Conservation (phyloP, 2,329 filamentous ascomycete genomes). For the Pestalotiopsis sp. region DNA sequence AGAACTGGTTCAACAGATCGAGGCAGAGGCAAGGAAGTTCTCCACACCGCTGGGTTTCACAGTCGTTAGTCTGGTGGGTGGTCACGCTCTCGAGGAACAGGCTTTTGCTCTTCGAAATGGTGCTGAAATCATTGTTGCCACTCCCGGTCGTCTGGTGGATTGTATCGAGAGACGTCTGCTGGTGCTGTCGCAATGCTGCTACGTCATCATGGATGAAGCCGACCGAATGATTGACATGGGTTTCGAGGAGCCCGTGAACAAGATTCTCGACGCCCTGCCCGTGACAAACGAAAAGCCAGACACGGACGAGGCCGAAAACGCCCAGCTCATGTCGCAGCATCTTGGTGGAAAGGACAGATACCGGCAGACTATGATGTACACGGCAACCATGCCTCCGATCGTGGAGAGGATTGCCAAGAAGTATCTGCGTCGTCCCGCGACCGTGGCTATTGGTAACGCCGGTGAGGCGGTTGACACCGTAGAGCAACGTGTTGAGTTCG, state of each 20-base stretch:
- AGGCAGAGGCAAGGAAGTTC: constrained; percentile 90
- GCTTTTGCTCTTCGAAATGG: constrained; percentile 86
- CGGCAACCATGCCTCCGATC: constrained; percentile 90
- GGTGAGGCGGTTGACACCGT: constrained; percentile 98
- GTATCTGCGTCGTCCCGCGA: constrained; percentile 89
- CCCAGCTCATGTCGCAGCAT: constrained; percentile 78
- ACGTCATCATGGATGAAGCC: constrained; percentile 99
- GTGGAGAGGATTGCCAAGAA: constrained; percentile 97
- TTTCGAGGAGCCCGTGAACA: constrained; percentile 96
- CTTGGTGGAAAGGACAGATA: constrained; percentile 77
- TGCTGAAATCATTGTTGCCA: constrained; percentile 98
- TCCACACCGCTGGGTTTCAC: constrained; percentile 88
- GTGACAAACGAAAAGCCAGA: constrained; percentile 95
- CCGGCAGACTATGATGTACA: constrained; percentile 99
- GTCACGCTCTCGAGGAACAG: constrained; percentile 92
- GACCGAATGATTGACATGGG: constrained; percentile 99
- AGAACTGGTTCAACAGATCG: constrained; percentile 97
- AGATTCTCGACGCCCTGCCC: constrained; percentile 92
- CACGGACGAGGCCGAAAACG: constrained; percentile 85
- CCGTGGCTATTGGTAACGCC: constrained; percentile 89
- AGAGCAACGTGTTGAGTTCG: constrained; percentile 93
- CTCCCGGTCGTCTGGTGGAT: constrained; percentile 92
- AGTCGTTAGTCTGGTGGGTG: constrained; percentile 96
- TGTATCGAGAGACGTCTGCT: constrained; percentile 92
- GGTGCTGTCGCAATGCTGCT: constrained; percentile 94